Evolutionary conservation across 2,329 filamentous ascomycete species (phyloP), one percentile per base, ranked within the genome.

Genomic region (Xylaria digitata): DNA sequence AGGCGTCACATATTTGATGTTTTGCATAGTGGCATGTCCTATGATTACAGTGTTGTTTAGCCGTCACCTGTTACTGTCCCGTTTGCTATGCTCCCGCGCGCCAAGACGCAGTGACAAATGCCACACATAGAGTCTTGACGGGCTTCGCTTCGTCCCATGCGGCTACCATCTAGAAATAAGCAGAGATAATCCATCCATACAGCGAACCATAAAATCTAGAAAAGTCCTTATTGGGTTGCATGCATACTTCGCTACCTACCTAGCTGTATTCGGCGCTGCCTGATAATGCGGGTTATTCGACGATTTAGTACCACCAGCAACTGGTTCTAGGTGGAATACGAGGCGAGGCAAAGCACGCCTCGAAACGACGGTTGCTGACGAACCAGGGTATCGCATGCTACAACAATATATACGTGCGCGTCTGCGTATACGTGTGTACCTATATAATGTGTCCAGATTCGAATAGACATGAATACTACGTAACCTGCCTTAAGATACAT

Each of bases 151-250:
- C 45, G 26, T 37, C 15, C 21, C 30, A 57, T 56, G n/a, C 32
- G 26, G 30, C 34, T 32, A 3, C 5, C 42, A 42, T 54, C 17
- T 55, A 48, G 32, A 3, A 56, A 46, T 43, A 63, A 63, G 40
- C 32, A 66, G 54, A 23, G 48, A 32, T 9, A 8, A 13, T 37
- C 34, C 26, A 19, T 43, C 7, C 21, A 56, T 48, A 30, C 48
- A 15, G 23, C 21, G 32, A 42, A 34, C 42, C 32, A 59, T 32
- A 50, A 32, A 37, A n/a, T 37, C 30, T 40, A 19, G 52, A 23
- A 54, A 54, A 15, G 9, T 23, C 58, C 30, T 52, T 26, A 54
- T 61, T 53, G 53, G 57, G 53, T 46, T 49, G n/a, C 55, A 54
- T 60, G 62, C 32, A 45, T 61, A 21, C 30, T 40, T 30, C 17